Conservation (phyloP, 345 rosid species). For the Gossypium ekmanianum region DNA sequence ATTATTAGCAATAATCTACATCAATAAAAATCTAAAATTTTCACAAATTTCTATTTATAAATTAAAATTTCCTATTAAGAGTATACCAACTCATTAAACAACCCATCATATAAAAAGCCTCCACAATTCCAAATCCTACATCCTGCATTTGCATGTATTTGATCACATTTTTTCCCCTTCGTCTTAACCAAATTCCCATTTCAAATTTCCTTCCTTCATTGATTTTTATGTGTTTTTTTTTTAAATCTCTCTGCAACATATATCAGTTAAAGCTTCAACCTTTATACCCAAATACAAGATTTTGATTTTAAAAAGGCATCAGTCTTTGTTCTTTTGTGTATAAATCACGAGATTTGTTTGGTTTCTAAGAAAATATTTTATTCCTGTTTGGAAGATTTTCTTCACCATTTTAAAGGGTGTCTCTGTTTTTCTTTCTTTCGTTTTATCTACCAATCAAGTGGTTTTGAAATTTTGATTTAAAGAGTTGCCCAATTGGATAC, state of each 20-base stretch:
- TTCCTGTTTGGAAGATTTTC: conserved; percentile 16
- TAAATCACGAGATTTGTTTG: conserved; percentile 18
- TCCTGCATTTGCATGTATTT: neutral
- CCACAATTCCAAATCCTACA: neutral
- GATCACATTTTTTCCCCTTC: neutral
- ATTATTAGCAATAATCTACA: too few species aligned
- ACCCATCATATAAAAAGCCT: neutral
- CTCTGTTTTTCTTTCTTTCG: neutral
- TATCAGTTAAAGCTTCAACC: neutral
- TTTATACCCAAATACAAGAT: neutral
- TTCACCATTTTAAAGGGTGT: conserved; percentile 16
- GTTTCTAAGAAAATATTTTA: neutral
- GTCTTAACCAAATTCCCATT: neutral
- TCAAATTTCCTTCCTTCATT: neutral
- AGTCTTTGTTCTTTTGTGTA: neutral
- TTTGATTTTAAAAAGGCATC: too few species aligned
- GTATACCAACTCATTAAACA: neutral
- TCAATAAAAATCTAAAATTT: neutral
- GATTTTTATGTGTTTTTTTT: neutral
- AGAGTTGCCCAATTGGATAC: conserved; percentile 22
- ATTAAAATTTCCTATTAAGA: neutral
- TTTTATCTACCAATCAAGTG: conserved; percentile 23
- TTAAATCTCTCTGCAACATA: neutral
- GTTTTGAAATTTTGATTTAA: neutral
- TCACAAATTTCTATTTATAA: neutral